phyloP scores from a whole-genome alignment of 108 stramenopile species.

The Cyclostephanos tholiformis region DNA sequence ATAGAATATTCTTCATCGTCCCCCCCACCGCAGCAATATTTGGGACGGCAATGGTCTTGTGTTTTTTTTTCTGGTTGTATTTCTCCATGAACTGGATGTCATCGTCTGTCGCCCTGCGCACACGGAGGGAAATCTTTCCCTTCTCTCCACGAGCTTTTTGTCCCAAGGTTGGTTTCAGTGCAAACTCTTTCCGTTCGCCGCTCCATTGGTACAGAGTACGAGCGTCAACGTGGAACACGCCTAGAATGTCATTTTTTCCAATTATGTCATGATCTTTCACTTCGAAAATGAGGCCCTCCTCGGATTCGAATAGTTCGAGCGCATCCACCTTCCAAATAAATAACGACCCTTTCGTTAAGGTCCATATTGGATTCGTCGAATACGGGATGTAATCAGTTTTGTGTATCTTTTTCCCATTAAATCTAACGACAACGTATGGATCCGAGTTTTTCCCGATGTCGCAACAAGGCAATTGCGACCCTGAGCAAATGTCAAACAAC shows the following conservation, averaged over 20 bases:
- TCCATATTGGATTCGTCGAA: constrained; percentile 80
- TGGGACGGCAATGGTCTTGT: constrained; percentile 12
- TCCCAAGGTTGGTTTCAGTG: constrained; percentile 32
- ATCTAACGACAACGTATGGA: constrained; percentile 59
- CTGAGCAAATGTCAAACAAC: constrained; percentile 78
- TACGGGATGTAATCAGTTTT: constrained; percentile 55
- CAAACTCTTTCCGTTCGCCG: constrained; percentile 65
- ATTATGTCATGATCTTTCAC: constrained; percentile 75
- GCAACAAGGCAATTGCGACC: constrained; percentile 56
- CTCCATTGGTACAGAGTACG: constrained; percentile 57
- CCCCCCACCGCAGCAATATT: constrained; percentile 21
- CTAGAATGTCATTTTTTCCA: constrained; percentile 59
- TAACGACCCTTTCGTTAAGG: constrained; percentile 62
- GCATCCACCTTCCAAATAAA: constrained; percentile 63
- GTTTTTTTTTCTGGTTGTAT: constrained; percentile 29
- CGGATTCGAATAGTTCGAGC: constrained; percentile 60
- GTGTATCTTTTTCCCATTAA: constrained; percentile 62
- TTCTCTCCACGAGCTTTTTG: constrained; percentile 30
- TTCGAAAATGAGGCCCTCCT: constrained; percentile 65
- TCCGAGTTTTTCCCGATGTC: constrained; percentile 62
- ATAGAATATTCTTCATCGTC: constrained; percentile 47
- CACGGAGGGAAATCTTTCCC: constrained; percentile 67
- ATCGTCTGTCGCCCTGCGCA: constrained; percentile 66
- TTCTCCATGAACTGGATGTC: constrained; percentile 76
- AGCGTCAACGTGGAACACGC: constrained; percentile 50